Percentiles rank a stretch among this genome's conserved stretches.
phyloP scores from a whole-genome alignment of 2,329 filamentous ascomycete species.

The Pseudogymnoascus sp. region DNA sequence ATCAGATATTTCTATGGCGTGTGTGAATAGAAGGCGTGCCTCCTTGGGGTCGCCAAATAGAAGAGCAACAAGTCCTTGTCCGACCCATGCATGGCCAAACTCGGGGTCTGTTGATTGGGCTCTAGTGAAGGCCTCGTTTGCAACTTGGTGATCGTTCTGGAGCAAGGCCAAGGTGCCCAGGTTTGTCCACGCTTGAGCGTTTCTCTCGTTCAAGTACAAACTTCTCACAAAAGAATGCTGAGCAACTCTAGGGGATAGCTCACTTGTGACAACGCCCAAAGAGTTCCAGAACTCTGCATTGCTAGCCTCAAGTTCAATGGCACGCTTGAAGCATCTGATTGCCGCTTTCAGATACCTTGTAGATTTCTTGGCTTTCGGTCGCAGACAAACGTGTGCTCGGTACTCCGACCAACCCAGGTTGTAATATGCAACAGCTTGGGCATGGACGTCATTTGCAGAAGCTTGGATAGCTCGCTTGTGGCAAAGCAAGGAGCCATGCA shows the following conservation, averaged over 20 bases:
- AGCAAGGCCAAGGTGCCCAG: slow-evolving; percentile 78
- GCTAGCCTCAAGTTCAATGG: slow-evolving; percentile 89
- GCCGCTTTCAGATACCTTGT: slow-evolving; percentile 69
- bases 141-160: slow-evolving; percentile 75
- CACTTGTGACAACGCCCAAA: slow-evolving; percentile 80
- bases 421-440: slow-evolving; percentile 93
- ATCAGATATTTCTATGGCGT: slow-evolving; percentile 87
- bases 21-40: slow-evolving; percentile 77
- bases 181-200: slow-evolving; percentile 81
- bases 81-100: slow-evolving; percentile 87
- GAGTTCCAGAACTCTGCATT: slow-evolving; percentile 98
- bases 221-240: slow-evolving; percentile 92
- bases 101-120: slow-evolving; percentile 93
- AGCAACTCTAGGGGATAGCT: slow-evolving; percentile 74
- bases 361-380: slow-evolving; percentile 40
- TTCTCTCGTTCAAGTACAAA: slow-evolving; percentile 84
- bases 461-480: slow-evolving; percentile 78
- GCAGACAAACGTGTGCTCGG: slow-evolving; percentile 63
- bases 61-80: slow-evolving; percentile 78
- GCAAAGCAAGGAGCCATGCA: slow-evolving; percentile 69
- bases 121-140: slow-evolving; percentile 80
- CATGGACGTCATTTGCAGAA: slow-evolving; percentile 66
- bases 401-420: slow-evolving; percentile 94
- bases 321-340: slow-evolving; percentile 85
- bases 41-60: slow-evolving; percentile 66